phyloP scores from a whole-genome alignment of 495 filamentous ascomycete genomes.

The Daldinia bambusicola region DNA sequence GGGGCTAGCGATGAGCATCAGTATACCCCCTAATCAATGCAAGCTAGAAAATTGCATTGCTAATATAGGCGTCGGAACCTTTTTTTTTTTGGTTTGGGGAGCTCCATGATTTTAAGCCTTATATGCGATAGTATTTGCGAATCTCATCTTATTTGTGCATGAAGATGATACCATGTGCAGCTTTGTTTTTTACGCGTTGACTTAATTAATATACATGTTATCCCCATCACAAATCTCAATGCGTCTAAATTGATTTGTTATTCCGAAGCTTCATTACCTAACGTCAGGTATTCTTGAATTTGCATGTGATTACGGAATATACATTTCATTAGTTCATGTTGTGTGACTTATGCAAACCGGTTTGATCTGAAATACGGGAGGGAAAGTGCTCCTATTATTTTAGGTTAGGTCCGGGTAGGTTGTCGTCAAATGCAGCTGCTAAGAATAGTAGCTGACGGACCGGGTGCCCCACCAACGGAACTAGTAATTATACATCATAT shows the following conservation, averaged over 20 bases:
- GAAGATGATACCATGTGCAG: background rate
- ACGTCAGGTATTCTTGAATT: too few relatives aligned
- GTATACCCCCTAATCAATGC: conserved; percentile 28
- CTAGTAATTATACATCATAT: conserved; percentile 9
- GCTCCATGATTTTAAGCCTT: background rate
- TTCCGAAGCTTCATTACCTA: too few relatives aligned
- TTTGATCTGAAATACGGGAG: too few relatives aligned
- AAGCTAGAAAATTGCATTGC: conserved; percentile 12
- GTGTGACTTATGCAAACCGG: too few relatives aligned
- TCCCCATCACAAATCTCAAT: too few relatives aligned
- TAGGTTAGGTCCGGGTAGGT: background rate
- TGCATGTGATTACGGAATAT: too few relatives aligned
- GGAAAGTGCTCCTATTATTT: too few relatives aligned
- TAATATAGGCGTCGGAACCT: conserved; percentile 9
- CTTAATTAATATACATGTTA: too few relatives aligned
- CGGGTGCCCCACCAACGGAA: conserved; percentile 28
- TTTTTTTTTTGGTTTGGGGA: too few relatives aligned
- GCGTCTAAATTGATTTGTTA: too few relatives aligned
- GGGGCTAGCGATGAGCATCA: conserved; percentile 9
- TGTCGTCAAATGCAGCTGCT: background rate
- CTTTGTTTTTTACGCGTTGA: background rate
- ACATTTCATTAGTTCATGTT: too few relatives aligned
- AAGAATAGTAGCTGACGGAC: background rate
- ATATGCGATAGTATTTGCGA: background rate
- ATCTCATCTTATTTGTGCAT: background rate